phyloP scores from a whole-genome alignment of 2,329 filamentous ascomycete genomes.

The Trichoderma sp. region DNA sequence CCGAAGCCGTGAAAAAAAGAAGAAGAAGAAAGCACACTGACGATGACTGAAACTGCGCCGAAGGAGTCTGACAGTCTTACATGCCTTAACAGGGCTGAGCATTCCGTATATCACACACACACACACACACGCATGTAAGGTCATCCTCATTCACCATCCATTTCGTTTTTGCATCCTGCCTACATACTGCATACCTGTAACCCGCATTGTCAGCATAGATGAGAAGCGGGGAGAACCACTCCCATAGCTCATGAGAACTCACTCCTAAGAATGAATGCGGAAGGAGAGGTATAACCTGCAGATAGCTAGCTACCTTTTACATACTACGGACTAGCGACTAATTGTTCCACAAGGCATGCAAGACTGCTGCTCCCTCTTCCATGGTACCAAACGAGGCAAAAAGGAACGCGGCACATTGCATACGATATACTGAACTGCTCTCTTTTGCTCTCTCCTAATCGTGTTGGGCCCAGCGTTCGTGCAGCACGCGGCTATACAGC shows the following conservation, averaged over 20 bases:
- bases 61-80: slow-evolving; percentile 5
- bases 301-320: slow-evolving; percentile 1
- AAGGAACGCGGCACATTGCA: slow-evolving; percentile 12
- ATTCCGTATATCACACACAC: too few species aligned
- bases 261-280: too few species aligned
- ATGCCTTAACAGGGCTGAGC: not conserved
- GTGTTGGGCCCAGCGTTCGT: too few species aligned
- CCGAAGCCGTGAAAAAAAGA: not conserved
- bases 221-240: not conserved
- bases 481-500: not conserved
- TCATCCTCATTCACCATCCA: not conserved
- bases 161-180: too few species aligned
- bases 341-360: not conserved
- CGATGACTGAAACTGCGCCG: not conserved
- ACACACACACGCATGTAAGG: not conserved
- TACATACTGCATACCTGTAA: not conserved
- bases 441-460: too few species aligned
- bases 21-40: too few species aligned
- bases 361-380: not conserved
- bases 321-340: not conserved
- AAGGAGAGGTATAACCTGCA: not conserved
- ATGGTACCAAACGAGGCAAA: not conserved
- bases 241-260: not conserved
- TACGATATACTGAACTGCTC: not conserved
- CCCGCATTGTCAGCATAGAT: not conserved